Conservation (phyloP, 1,284 basidiomycete genomes). For the Agroathelia rolfsii region DNA sequence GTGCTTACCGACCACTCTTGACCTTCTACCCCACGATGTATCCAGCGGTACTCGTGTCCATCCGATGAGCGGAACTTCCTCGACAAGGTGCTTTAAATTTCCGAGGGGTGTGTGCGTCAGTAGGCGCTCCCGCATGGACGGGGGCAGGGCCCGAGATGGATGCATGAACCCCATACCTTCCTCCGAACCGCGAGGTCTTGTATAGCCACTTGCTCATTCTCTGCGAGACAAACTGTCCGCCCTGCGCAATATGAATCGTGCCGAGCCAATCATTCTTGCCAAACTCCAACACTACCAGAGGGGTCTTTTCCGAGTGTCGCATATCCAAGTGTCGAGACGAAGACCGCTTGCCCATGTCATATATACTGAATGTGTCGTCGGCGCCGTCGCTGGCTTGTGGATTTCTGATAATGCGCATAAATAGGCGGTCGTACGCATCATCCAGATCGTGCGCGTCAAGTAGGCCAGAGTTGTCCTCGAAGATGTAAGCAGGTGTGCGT, state of each 20-base stretch:
- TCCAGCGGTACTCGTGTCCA: slow-evolving; percentile 59
- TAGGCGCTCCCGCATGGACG: no score
- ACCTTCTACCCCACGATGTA: slow-evolving; percentile 35
- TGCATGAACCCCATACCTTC: slow-evolving; percentile 33
- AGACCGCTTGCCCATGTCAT: slow-evolving; percentile 52
- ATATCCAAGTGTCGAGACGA: slow-evolving; percentile 44
- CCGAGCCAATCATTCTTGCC: slow-evolving; percentile 43
- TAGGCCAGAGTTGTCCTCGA: slow-evolving; percentile 62
- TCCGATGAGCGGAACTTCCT: slow-evolving; percentile 58
- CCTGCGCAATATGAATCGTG: slow-evolving; percentile 39
- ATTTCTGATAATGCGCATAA: slow-evolving; percentile 45
- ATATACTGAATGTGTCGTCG: slow-evolving; percentile 33
- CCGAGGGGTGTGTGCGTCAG: slow-evolving; percentile 5
- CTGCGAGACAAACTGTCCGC: slow-evolving; percentile 28
- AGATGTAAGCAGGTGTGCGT: no score
- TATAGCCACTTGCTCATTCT: slow-evolving; percentile 52
- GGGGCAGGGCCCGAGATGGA: slow-evolving; percentile 1
- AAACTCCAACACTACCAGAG: slow-evolving; percentile 50
- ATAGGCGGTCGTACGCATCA: slow-evolving; percentile 64
- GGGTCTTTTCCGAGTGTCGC: slow-evolving; percentile 38
- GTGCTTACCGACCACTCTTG: slow-evolving; percentile 62
- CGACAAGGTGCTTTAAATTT: slow-evolving; percentile 54
- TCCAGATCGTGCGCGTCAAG: slow-evolving; percentile 52
- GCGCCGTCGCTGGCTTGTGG: slow-evolving; percentile 22
- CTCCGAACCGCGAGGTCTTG: slow-evolving; percentile 50